Evolutionary conservation across 495 filamentous ascomycete species (phyloP).

Genomic region (Podospora fimiseda): DNA sequence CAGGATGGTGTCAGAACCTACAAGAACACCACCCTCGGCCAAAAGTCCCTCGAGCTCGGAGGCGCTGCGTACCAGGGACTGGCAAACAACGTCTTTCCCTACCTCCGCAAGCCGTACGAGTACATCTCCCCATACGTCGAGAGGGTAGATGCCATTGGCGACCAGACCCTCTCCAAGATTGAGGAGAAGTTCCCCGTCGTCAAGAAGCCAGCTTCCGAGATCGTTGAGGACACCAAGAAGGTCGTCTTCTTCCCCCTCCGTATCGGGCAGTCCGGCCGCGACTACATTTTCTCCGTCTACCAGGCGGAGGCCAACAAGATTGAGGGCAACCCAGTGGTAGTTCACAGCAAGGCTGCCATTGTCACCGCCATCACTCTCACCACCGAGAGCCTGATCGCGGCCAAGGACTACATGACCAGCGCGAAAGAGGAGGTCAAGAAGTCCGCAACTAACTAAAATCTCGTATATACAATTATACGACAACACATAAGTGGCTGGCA

Average conservation of each 20-base stretch:
- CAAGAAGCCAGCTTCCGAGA: conserved; percentile 76
- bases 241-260: conserved; percentile 37
- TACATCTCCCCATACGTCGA: conserved; percentile 76
- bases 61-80: conserved; percentile 56
- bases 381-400: background rate
- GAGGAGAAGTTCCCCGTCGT: conserved; percentile 78
- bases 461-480: too few relatives aligned
- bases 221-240: conserved; percentile 59
- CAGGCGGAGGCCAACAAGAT: background rate
- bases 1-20: conserved; percentile 70
- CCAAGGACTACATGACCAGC: background rate
- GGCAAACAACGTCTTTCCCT: conserved; percentile 68
- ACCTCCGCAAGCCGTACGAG: conserved; percentile 67
- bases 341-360: background rate
- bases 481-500: conserved; percentile 1
- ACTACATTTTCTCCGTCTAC: background rate
- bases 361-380: background rate
- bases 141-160: conserved; percentile 74
- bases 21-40: conserved; percentile 73
- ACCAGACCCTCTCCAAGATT: conserved; percentile 64
- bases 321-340: background rate
- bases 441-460: background rate
- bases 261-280: background rate
- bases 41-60: conserved; percentile 68
- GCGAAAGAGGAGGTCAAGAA: conserved; percentile 1